A percentile compares a stretch with the other conserved stretches of the same genome.
Conservation (phyloP, 2,329 filamentous ascomycete species). For the Aspergillus sojae region DNA sequence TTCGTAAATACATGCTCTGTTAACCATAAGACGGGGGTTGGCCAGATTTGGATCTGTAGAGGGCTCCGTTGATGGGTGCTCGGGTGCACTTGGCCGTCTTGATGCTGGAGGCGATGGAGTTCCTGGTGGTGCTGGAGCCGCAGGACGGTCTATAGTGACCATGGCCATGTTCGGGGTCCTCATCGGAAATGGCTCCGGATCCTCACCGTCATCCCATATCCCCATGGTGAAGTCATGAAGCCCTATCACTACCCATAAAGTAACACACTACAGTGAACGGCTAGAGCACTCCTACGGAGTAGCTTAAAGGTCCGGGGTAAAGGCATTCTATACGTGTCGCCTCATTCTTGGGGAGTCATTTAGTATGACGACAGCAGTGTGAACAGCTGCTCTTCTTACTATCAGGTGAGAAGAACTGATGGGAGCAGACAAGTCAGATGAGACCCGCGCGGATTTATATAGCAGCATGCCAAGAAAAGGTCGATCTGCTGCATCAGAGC, state of each 20-base stretch:
- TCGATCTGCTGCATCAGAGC: constrained; percentile 7
- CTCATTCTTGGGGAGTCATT: neutral
- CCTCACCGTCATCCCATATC: constrained; percentile 3
- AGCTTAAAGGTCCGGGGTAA: neutral
- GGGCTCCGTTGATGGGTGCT: constrained; percentile 1
- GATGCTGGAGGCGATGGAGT: constrained; percentile 2
- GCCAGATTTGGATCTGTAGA: constrained; percentile 39
- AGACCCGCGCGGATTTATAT: neutral
- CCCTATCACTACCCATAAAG: neutral
- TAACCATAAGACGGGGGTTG: constrained; percentile 39
- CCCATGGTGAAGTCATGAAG: constrained; percentile 9
- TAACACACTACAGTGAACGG: neutral
- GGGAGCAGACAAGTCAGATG: constrained; percentile 8
- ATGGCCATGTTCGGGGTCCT: constrained; percentile 12
- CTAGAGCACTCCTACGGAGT: neutral
- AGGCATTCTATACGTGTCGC: neutral
- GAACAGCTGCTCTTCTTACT: constrained; percentile 8
- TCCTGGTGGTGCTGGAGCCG: constrained; percentile 4
- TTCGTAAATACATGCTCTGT: constrained; percentile 53
- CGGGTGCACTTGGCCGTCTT: constrained; percentile 1
- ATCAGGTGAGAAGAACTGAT: constrained; percentile 12
- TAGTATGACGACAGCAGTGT: neutral
- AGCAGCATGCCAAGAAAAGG: neutral
- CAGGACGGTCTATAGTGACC: constrained; percentile 13
- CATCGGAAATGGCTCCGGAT: neutral